A percentile compares a stretch with the other conserved stretches of the same genome.
Evolutionary conservation across 2,329 filamentous ascomycete species (phyloP).

Genomic region (Didymellaceae sp.): DNA sequence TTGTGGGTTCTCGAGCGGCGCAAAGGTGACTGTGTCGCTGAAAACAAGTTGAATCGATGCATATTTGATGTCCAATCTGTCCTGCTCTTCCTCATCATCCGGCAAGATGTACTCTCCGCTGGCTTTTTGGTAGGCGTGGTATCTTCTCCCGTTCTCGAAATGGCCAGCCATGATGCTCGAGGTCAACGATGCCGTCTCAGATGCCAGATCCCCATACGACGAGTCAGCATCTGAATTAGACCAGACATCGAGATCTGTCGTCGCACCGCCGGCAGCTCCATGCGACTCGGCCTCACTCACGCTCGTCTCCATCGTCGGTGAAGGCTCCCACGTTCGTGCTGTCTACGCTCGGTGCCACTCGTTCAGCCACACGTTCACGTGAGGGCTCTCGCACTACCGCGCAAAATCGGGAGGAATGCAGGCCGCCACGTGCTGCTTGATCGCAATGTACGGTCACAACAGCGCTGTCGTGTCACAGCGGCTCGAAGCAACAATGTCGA

Average conservation of each 20-base stretch:
- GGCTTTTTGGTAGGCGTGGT: constrained; percentile 27
- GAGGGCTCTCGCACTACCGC: constrained; percentile 10
- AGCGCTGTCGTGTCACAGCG: constrained; percentile 14
- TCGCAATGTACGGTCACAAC: constrained; percentile 12
- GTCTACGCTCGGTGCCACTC: constrained; percentile 8
- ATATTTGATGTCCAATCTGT: constrained; percentile 32
- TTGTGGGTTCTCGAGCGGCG: constrained; percentile 35
- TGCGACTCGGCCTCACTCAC: constrained; percentile 15
- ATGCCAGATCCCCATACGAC: constrained; percentile 29
- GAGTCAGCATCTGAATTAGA: constrained; percentile 28
- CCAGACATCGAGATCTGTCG: constrained; percentile 24
- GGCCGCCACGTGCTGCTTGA: constrained; percentile 9
- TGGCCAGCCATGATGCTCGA: constrained; percentile 35
- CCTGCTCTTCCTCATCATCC: constrained; percentile 36
- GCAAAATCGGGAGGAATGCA: constrained; percentile 10
- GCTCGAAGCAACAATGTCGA: constrained; percentile 8
- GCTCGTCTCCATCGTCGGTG: constrained; percentile 18
- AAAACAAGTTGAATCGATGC: constrained; percentile 32
- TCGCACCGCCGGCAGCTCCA: constrained; percentile 4
- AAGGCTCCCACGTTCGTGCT: constrained; percentile 5
- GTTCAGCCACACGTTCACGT: constrained; percentile 11
- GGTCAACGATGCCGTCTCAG: constrained; percentile 36
- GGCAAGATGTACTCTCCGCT: constrained; percentile 32
- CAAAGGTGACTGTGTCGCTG: constrained; percentile 37
- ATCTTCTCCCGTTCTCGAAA: constrained; percentile 40